Percentiles rank a stretch among this genome's conserved stretches.
phyloP scores from a whole-genome alignment of 805 yeast species.

The Ogataea zsoltii region DNA sequence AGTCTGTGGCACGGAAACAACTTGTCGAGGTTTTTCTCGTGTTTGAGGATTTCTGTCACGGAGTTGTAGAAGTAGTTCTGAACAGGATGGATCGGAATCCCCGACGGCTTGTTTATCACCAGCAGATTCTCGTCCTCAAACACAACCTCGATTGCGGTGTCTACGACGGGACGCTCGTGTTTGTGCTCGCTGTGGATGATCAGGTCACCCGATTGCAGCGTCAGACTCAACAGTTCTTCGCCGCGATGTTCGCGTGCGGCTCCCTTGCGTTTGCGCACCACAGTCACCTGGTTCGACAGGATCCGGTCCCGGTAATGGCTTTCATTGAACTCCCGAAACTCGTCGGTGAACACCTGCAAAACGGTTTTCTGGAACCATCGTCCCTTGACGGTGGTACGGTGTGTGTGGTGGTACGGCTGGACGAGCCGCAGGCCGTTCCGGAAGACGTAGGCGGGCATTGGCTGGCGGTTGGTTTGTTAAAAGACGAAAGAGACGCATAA shows the following conservation, averaged over 20 bases:
- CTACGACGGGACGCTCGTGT: conserved; percentile 32
- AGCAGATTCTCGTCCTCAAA: conserved; percentile 32
- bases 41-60: conserved; percentile 45
- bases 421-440: conserved; percentile 41
- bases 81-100: conserved; percentile 57
- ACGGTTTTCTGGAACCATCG: conserved; percentile 44
- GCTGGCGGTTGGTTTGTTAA: background rate
- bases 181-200: conserved; percentile 29
- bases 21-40: conserved; percentile 25
- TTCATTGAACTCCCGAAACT: conserved; percentile 36
- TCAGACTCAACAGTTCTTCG: conserved; percentile 23
- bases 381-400: conserved; percentile 42
- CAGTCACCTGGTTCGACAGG: conserved; percentile 17
- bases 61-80: conserved; percentile 47
- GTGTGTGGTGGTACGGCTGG: conserved; percentile 41
- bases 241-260: conserved; percentile 33
- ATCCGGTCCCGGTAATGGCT: conserved; percentile 27
- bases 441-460: conserved; percentile 22
- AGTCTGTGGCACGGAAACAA: conserved; percentile 48
- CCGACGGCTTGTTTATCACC: conserved; percentile 53
- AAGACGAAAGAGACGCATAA: background rate
- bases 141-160: conserved; percentile 17
- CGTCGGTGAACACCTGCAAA: conserved; percentile 39
- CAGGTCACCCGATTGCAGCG: conserved; percentile 30
- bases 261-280: conserved; percentile 20